Percentiles rank a stretch among this genome's conserved stretches.
These are phyloP conservation scores for Carex sylvatica DNA, from an alignment of 202 grass and related monocot genomes.

Conservation along the genomic window DNA sequence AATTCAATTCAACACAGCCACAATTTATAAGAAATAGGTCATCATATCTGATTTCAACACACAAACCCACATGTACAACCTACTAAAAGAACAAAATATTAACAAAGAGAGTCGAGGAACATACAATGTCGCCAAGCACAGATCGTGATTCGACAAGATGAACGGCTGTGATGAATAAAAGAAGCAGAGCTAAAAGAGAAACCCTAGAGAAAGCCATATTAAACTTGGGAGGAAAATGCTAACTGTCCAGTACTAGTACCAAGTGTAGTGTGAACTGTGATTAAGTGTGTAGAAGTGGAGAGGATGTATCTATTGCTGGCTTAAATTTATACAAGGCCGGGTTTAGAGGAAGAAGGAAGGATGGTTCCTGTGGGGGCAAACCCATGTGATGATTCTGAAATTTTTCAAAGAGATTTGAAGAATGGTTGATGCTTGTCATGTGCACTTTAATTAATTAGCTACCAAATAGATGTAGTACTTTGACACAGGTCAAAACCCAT, in stretches of 20 bases:
- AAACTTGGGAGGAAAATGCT: background rate
- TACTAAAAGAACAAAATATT: background rate
- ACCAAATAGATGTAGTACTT: background rate
- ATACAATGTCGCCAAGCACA: constrained; percentile 12
- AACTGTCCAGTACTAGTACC: background rate
- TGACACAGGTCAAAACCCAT: constrained; percentile 25
- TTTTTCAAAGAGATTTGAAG: background rate
- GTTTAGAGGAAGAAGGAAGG: background rate
- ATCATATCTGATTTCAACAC: background rate
- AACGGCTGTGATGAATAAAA: constrained; percentile 25
- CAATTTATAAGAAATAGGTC: background rate
- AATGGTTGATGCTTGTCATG: constrained; percentile 17
- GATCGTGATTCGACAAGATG: constrained; percentile 12
- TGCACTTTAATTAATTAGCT: constrained; percentile 13
- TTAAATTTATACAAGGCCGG: constrained; percentile 25
- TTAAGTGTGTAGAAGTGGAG: background rate
- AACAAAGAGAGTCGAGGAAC: background rate
- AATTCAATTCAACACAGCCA: background rate
- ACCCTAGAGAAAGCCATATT: constrained; percentile 30
- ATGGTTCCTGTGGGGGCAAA: constrained; percentile 7
- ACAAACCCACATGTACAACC: background rate
- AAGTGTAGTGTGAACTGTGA: background rate
- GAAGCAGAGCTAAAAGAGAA: constrained; percentile 15
- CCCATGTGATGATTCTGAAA: constrained; percentile 16
- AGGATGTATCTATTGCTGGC: background rate